Evolutionary conservation across 1,139 yeast genomes (phyloP).

Genomic region (Saccharomyces hybrid): DNA sequence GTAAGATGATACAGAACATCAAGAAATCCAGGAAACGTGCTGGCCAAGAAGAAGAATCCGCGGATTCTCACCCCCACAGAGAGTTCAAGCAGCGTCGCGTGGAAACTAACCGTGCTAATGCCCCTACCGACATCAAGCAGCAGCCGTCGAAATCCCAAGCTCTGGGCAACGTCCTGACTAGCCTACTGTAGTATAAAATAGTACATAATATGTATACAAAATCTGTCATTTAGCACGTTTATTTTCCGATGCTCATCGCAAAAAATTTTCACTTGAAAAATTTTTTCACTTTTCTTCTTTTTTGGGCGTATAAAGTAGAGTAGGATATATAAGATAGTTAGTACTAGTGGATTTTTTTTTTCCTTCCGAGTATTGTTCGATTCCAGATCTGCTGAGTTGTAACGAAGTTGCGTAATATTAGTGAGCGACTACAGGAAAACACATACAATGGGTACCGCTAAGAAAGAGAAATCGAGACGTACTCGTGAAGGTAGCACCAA

Average conservation of each 20-base stretch:
- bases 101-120: slow-evolving; percentile 58
- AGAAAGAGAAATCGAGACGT: slow-evolving; percentile 85
- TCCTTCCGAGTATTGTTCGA: slow-evolving; percentile 3
- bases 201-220: background rate
- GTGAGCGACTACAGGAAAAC: background rate
- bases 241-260: slow-evolving; percentile 4
- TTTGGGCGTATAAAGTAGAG: slow-evolving; percentile 1
- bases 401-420: background rate
- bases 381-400: slow-evolving; percentile 1
- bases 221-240: slow-evolving; percentile 5
- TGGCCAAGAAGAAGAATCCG: slow-evolving; percentile 15
- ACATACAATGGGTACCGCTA: slow-evolving; percentile 73
- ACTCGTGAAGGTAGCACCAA: slow-evolving; percentile 71
- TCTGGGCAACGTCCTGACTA: slow-evolving; percentile 40
- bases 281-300: slow-evolving; percentile 4
- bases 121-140: slow-evolving; percentile 41
- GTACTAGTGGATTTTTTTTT: slow-evolving; percentile 3
- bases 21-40: slow-evolving; percentile 36
- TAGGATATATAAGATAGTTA: background rate
- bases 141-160: slow-evolving; percentile 32
- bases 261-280: slow-evolving; percentile 3
- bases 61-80: slow-evolving; percentile 38
- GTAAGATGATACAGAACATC: slow-evolving; percentile 71
- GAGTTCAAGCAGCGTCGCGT: slow-evolving; percentile 58
- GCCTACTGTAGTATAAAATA: slow-evolving; percentile 27